A percentile compares a stretch with the other conserved stretches of the same genome.
Evolutionary conservation across 208 protist genomes (phyloP).

Genomic region (Trichomonas vaginalis): DNA sequence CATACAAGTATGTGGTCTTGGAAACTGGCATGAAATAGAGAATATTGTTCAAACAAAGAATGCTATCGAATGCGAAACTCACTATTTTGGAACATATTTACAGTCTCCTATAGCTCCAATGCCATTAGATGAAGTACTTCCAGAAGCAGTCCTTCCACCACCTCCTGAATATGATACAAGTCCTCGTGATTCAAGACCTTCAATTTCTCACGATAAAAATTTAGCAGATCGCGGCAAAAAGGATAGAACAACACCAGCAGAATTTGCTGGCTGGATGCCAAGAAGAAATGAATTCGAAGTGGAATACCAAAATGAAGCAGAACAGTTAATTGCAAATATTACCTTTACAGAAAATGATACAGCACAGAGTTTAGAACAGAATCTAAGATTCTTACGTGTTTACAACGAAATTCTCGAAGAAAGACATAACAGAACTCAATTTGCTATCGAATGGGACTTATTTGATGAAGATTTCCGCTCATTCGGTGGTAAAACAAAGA

Average conservation of each 20-base stretch:
- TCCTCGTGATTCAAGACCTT: not conserved
- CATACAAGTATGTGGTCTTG: not conserved
- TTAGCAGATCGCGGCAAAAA: not conserved
- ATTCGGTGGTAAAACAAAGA: not conserved
- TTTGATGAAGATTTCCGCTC: not conserved
- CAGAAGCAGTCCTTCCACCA: not conserved
- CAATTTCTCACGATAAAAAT: slow-evolving; percentile 16
- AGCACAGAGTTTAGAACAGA: not conserved
- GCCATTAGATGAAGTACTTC: not conserved
- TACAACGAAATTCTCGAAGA: slow-evolving; percentile 5
- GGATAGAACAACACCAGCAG: slow-evolving; percentile 1
- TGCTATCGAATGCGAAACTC: not conserved
- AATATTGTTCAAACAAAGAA: not conserved
- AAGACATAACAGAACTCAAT: not conserved
- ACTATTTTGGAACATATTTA: not conserved
- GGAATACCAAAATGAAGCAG: not conserved
- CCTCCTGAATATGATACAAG: not conserved
- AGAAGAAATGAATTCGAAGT: not conserved
- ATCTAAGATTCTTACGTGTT: not conserved
- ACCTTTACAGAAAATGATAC: not conserved
- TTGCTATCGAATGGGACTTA: not conserved
- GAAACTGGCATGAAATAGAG: not conserved
- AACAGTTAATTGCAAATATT: not conserved
- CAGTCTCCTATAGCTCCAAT: not conserved
- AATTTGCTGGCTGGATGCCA: slow-evolving; percentile 9